Base-by-base conservation (phyloP, 192 early-diverging fungal genomes). In the Coemansia sp. region DNA sequence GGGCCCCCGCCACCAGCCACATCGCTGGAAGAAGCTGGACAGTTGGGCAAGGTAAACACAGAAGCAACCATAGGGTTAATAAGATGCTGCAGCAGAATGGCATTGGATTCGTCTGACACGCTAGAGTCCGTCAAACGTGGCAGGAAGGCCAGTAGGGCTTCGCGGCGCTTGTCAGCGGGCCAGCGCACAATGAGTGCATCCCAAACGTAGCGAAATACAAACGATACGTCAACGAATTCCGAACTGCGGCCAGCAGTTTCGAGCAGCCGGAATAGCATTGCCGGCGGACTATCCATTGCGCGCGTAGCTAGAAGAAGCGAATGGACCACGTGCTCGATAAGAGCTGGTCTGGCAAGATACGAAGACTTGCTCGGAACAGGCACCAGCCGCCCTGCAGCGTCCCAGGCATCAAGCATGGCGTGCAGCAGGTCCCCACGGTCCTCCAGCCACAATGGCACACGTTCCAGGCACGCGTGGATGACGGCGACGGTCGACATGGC, bases 21-120 rank as follows among this genome's bases (percentile, higher is more conserved):
- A 63, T 71, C 60, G 5, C 8, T 10, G 32, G 32, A 34, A 10
- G 12, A 34, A 34, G 32, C 7, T 87, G 83, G 72, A 53, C 94
- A 84, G 0, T 87, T 69, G 4, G 89, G 86, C 38, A 94, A 73
- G 14, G 94, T 79, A 53, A 79, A 79, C 19, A 70, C 68, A 1
- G 76, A 69, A 0, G 76, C 76, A 2, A 79, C 80, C 83, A 94
- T 87, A 5, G 97, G 95, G 57, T 91, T 95, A 41, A 98, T 84
- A 50, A 99, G 83, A 56, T 89, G 86, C 30, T 90, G 81, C 22
- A 97, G 82, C 0, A 89, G 67, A 54, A 83, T 84, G 58, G 91
- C 91, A 65, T 93, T 94, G 19, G 88, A 61, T 23, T 82, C 81
- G 22, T 86, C 80, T 1, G 90, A 79, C 47, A 85, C 64, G 14